A percentile compares a stretch with the other conserved stretches of the same genome.
These are phyloP conservation scores for Fusarium sp. DNA, from an alignment of 2,329 filamentous ascomycete species.

Conservation along the genomic window DNA sequence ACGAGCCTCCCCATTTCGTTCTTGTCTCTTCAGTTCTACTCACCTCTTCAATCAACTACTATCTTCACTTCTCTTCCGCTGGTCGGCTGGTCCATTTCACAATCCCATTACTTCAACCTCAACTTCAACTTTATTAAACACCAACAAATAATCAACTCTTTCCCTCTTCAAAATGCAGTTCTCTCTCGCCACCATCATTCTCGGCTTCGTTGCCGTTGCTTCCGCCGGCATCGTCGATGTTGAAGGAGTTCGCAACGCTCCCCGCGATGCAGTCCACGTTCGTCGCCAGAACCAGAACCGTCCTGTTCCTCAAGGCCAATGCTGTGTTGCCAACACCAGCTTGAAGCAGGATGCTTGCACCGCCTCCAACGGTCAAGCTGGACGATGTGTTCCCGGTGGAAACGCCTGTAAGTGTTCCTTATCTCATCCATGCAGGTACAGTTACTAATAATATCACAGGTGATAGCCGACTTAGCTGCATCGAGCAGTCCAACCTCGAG, in stretches of 20 bases:
- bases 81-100: slow-evolving; percentile 19
- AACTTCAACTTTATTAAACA: neutral
- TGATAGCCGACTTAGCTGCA: slow-evolving; percentile 6
- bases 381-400: slow-evolving; percentile 14
- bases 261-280: neutral
- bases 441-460: neutral
- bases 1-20: neutral
- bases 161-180: slow-evolving; percentile 10
- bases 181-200: slow-evolving; percentile 14
- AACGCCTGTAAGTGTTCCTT: slow-evolving; percentile 11
- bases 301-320: slow-evolving; percentile 9
- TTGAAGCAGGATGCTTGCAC: slow-evolving; percentile 22
- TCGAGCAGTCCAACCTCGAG: slow-evolving; percentile 6
- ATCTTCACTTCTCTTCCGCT: slow-evolving; percentile 25
- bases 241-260: slow-evolving; percentile 12
- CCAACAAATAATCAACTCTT: neutral
- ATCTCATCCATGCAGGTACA: neutral
- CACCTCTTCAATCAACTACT: neutral
- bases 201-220: slow-evolving; percentile 14
- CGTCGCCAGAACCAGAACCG: slow-evolving; percentile 4
- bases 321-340: slow-evolving; percentile 21
- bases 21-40: slow-evolving; percentile 16
- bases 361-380: neutral
- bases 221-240: slow-evolving; percentile 13
- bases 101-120: neutral